These are phyloP conservation scores for Diaporthe sp. DNA, from an alignment of 2,329 filamentous ascomycete species.

Conservation along the genomic window DNA sequence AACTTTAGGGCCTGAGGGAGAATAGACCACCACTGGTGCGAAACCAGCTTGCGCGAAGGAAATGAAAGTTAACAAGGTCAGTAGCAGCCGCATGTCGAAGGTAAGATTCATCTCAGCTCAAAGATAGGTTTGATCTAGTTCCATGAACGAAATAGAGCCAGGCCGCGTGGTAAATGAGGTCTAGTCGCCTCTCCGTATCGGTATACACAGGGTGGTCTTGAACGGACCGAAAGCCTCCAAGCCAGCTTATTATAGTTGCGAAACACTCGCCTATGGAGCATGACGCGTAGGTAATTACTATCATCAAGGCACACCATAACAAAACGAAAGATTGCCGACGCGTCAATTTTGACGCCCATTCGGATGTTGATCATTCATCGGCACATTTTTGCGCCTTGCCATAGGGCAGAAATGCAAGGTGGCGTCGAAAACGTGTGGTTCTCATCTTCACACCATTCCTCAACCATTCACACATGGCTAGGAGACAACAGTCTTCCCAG, in stretches of 20 bases:
- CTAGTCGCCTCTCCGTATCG: not conserved
- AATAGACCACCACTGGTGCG: too few relatives aligned
- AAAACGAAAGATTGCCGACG: not conserved
- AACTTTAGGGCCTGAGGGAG: too few relatives aligned
- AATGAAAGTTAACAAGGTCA: too few relatives aligned
- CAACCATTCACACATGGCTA: not conserved
- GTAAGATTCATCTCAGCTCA: not conserved
- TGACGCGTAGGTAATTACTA: not conserved
- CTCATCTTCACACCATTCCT: not conserved
- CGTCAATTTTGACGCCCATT: not conserved
- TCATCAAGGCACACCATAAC: not conserved
- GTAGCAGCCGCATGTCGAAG: too few relatives aligned
- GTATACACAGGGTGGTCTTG: not conserved
- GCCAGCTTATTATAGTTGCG: not conserved
- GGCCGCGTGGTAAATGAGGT: not conserved
- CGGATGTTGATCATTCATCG: not conserved
- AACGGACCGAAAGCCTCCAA: not conserved
- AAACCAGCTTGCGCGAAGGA: too few relatives aligned
- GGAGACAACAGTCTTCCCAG: not conserved
- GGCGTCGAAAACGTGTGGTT: not conserved
- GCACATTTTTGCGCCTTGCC: not conserved
- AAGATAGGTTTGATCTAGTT: not conserved
- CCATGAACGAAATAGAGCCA: too few relatives aligned
- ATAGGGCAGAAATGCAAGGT: not conserved
- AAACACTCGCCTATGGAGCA: too few relatives aligned